Conservation (phyloP, 495 filamentous ascomycete species). For the Rhypophila decipiens region DNA sequence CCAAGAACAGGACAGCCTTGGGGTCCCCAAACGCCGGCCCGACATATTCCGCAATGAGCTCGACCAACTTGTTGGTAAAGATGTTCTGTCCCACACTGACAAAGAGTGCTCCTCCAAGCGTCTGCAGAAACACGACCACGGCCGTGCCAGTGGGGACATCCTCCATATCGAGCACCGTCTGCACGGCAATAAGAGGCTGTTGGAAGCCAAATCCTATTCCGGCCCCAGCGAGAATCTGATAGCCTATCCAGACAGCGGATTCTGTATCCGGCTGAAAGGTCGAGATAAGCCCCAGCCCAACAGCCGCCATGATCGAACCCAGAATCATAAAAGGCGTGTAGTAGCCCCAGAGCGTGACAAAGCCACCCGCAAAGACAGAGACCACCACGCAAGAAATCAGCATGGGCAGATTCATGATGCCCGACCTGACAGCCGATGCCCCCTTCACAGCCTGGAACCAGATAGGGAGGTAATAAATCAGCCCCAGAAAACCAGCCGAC, state of each 20-base stretch:
- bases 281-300: constrained; percentile 65
- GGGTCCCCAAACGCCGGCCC: constrained; percentile 47
- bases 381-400: constrained; percentile 57
- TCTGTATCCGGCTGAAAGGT: constrained; percentile 53
- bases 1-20: constrained; percentile 45
- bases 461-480: constrained; percentile 69
- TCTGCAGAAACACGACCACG: constrained; percentile 64
- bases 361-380: constrained; percentile 54
- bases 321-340: constrained; percentile 69
- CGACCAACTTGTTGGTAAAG: constrained; percentile 64
- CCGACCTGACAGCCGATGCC: constrained; percentile 59
- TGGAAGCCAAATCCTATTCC: constrained; percentile 64
- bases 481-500: constrained; percentile 61
- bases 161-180: constrained; percentile 53
- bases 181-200: constrained; percentile 62
- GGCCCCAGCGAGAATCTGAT: constrained; percentile 61
- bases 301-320: constrained; percentile 49
- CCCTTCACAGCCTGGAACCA: constrained; percentile 87
- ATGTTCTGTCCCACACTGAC: constrained; percentile 71
- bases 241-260: constrained; percentile 67
- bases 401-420: constrained; percentile 71
- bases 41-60: constrained; percentile 44
- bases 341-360: constrained; percentile 61
- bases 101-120: constrained; percentile 66
- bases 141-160: constrained; percentile 66